Base-by-base conservation (phyloP, 345 rosid genomes). In the Bruguiera parviflora region DNA sequence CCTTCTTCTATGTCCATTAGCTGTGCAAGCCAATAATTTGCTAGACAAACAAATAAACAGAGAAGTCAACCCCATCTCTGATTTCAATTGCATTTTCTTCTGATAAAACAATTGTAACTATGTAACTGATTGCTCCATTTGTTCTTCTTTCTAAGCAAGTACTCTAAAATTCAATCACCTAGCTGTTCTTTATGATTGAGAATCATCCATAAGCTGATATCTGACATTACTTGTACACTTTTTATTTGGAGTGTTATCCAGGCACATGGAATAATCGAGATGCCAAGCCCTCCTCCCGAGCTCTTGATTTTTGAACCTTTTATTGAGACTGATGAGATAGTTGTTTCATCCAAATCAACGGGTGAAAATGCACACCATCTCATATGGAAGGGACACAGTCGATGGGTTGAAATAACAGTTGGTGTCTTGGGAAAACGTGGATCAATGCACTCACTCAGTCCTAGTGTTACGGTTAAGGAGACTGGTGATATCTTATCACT, bases 221-320 rank as follows among this genome's bases (percentile, higher is more conserved):
- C 51, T 57, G 19, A 65, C 58, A 58, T 33, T 5, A 31, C 16
- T 43, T 11, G 27, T 55, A 25, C 28, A 29, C 57, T 29, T 70
- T 39, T 74, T 27, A 57, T 64, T 75, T 47, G 71, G 70, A 56
- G 58, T 58, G 66, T 61, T 75, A 52, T 63, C 19, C 67, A 93
- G 98, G 85, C 84, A 25, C 97, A 93, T 79, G 96, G 97, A 72
- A 82, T 77, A 92, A 91, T 91, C 69, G 98, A 93, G 88, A 93
- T 93, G 98, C 96, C 98, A 62, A 88, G 78, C 71, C 88, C 95
- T 76, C 84, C 95, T 58, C 96, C 98, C 46, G 90, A 91, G 76
- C 71, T 51, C 67, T 72, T 93, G 79, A 86, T 93, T 68, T 93
- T 91, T 53, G 98, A 93, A 78, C 94, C 98, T 62, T 93, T 91